Evolutionary conservation across 2,329 filamentous ascomycete species (phyloP), one percentile per base, ranked within the genome.

Genomic region (Cladosporium cucumerinum): DNA sequence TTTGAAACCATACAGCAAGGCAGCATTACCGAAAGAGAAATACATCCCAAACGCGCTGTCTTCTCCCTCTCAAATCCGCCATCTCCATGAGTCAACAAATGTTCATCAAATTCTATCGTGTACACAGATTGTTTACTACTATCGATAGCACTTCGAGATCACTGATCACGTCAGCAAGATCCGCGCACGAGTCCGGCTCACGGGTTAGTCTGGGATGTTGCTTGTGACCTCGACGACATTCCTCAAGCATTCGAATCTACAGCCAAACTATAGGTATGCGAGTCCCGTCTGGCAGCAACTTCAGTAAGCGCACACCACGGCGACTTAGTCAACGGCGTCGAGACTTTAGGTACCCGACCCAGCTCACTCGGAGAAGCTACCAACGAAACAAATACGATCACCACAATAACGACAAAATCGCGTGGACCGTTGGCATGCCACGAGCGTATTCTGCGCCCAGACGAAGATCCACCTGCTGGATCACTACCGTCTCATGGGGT

Each of bases 401-500:
- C 51, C 23, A 60, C 43, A 23, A 60, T 26, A 21, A 60, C 7
- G 26, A 43, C 43, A 14, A 28, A 28, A 11, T 1, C 1, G 16
- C 57, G 46, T 25, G 61, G 61, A 16, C 57, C 61, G 18, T 25
- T 25, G 11, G 14, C 34, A 34, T 46, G 39, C 11, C n/a, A 49
- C 14, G 43, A 49, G 18, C 52, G 36, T 7, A 11, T 1, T 16
- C 28, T 51, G 11, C 32, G 12, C 26, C 39, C n/a, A n/a, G n/a
- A n/a, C n/a, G n/a, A n/a, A n/a, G n/a, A n/a, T n/a, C n/a, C n/a
- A n/a, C n/a, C 16, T 59, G 12, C 26, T 59, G 26, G 39, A 59
- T n/a, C 32, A 16, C 39, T 30, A 59, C 8, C 48, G n/a, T n/a
- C n/a, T n/a, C n/a, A n/a, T n/a, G n/a, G n/a, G 83, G 81, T 43